Evolutionary conservation across 257 asterid genomes (phyloP), one percentile per base, ranked within the genome.

Genomic region (Jacaranda mimosifolia): DNA sequence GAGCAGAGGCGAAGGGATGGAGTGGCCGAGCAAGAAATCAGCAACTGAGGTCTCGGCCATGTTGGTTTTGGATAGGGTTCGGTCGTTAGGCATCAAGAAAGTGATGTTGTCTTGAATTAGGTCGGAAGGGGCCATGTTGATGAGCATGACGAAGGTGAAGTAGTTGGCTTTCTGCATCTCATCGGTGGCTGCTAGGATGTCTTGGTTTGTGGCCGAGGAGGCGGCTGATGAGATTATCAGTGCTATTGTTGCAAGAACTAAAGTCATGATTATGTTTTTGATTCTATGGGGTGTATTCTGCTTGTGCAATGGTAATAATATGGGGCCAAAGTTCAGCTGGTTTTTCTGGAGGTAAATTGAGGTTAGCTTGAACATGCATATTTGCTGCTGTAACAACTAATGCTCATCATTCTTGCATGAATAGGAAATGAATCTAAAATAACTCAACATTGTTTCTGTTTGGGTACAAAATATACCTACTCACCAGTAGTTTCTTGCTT

Each of bases 51-150:
- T 78, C 4, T 75, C 77, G 0, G 79, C 58, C 14, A 84, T 49
- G 18, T 6, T 13, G 78, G 81, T 60, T 51, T 64, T 68, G 9
- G 93, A 81, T 2, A 86, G 83, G 2, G 79, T 68, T 19, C 74
- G 71, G 68, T 90, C 96, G 8, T 76, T 88, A n/a, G 93, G 96
- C 93, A 90, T 87, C 36, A 90, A 62, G 86, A 88, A 85, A 42
- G 93, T 90, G 60, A 85, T 46, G 73, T 85, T 81, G 21, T 76
- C 80, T 35, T 72, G 68, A 9, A 90, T 42, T 13, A 77, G 82
- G 63, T 83, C 81, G 0, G 75, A 55, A 18, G 96, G 88, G 65
- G 86, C 91, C 89, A 88, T 82, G 78, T 85, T 83, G 72, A 87
- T 68, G 58, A 90, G 90, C 87, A 87, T 82, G 4, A 88, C 84